Conservation (phyloP, 345 rosid species). For the Melaleuca quinquenervia region DNA sequence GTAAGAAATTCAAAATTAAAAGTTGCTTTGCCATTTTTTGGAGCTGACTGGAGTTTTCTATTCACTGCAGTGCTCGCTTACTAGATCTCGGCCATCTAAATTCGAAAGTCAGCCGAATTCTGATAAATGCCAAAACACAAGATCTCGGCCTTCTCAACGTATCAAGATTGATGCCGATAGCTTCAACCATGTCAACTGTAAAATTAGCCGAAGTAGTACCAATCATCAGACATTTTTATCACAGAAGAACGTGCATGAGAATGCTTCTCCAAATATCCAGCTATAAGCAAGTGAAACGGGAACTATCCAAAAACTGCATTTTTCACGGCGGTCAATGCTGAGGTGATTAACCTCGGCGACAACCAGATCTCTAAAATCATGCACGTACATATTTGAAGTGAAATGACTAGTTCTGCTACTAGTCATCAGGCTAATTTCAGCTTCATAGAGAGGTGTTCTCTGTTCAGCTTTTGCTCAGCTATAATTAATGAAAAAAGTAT, state of each 20-base stretch:
- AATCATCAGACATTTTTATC: constrained; percentile 19
- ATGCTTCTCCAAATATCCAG: constrained; percentile 62
- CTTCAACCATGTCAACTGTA: constrained; percentile 18
- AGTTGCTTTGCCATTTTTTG: background rate
- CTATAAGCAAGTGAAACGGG: background rate
- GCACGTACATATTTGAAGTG: background rate
- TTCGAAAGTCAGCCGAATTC: constrained; percentile 28
- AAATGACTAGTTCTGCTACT: background rate
- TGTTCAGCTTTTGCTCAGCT: background rate
- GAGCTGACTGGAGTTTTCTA: background rate
- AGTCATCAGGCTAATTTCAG: background rate
- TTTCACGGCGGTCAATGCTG: background rate
- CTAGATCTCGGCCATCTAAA: constrained; percentile 36
- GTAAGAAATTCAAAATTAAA: background rate
- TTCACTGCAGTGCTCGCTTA: constrained; percentile 31
- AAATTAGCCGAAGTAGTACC: constrained; percentile 16
- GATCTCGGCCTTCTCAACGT: constrained; percentile 20
- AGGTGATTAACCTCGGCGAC: background rate
- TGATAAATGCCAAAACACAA: constrained; percentile 14
- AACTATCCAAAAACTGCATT: background rate
- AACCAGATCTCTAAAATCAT: background rate
- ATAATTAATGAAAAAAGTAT: background rate
- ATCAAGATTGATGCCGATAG: constrained; percentile 17
- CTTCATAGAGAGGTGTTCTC: background rate
- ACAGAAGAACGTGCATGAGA: constrained; percentile 41